Conservation (phyloP, 768 basidiomycete species). For the Antrodiella citrinella region DNA sequence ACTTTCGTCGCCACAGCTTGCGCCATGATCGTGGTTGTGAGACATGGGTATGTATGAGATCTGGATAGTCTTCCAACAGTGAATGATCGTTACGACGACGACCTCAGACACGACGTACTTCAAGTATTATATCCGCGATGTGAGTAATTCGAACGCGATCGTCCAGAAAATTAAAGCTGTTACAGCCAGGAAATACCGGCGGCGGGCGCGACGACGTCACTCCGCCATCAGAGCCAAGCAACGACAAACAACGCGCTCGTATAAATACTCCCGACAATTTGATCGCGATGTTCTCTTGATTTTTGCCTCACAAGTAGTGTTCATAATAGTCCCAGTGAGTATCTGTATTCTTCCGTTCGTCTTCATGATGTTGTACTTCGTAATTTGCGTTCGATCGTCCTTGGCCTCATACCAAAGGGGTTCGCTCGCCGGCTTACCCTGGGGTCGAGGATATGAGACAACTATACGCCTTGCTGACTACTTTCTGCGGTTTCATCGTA, state of each 20-base stretch:
- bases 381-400: constrained; percentile 87
- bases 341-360: constrained; percentile 6
- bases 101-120: too few species aligned
- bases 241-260: constrained; percentile 1
- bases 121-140: too few species aligned
- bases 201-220: background rate
- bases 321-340: constrained; percentile 22
- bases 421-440: constrained; percentile 67
- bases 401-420: constrained; percentile 59
- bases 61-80: background rate
- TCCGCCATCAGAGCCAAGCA: constrained; percentile 6
- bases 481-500: background rate
- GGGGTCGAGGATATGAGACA: constrained; percentile 69
- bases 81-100: background rate
- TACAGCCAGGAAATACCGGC: background rate
- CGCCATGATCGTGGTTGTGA: constrained; percentile 44
- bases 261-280: constrained; percentile 1
- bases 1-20: constrained; percentile 47
- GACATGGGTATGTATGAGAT: constrained; percentile 35
- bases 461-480: constrained; percentile 37
- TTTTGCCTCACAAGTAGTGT: too few species aligned
- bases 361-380: constrained; percentile 53
- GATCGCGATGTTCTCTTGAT: too few species aligned
- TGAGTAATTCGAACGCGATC: too few species aligned
- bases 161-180: too few species aligned